Evolutionary conservation across 306 rosid genomes (phyloP), one percentile per base, ranked within the genome.

Genomic region (Sindora glabra): DNA sequence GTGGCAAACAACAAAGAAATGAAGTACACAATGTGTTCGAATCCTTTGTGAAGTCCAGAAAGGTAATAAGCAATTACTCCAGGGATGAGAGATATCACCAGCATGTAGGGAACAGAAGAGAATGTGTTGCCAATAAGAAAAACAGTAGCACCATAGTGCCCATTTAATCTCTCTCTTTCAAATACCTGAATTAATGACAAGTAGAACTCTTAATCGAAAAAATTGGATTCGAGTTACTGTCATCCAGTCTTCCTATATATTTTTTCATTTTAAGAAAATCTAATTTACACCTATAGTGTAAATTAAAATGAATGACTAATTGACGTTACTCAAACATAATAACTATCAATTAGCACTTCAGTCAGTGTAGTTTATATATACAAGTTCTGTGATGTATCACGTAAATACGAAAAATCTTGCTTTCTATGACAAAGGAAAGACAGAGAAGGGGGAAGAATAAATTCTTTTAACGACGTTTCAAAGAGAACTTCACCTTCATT

Each of bases 401-500:
- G n/a, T n/a, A n/a, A n/a, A n/a, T n/a, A n/a, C n/a, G n/a, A n/a
- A n/a, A n/a, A 4, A n/a, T 15, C 25, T n/a, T 34, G 12, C 10
- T 8, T 8, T 12, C n/a, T n/a, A n/a, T n/a, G n/a, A n/a, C n/a
- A n/a, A n/a, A n/a, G n/a, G n/a, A n/a, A n/a, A n/a, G n/a, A n/a
- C n/a, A n/a, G n/a, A n/a, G n/a, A 36, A 17, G 18, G 40, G 25
- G 48, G 47, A 4, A 32, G 11, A 15, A 8, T 36, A 22, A 40
- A 37, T n/a, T n/a, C 4, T 15, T 48, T 34, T 15, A 33, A 24
- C 11, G 15, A 4, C 22, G 38, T 25, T 26, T 36, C 3, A 16
- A 29, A 15, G 39, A 11, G 29, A 64, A 19, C 0, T 9, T 34
- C 65, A 86, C 95, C 89, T 81, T 84, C 78, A 87, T 84, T 59